Evolutionary conservation across 345 rosid genomes (phyloP).

Genomic region (Noccaea caerulescens): DNA sequence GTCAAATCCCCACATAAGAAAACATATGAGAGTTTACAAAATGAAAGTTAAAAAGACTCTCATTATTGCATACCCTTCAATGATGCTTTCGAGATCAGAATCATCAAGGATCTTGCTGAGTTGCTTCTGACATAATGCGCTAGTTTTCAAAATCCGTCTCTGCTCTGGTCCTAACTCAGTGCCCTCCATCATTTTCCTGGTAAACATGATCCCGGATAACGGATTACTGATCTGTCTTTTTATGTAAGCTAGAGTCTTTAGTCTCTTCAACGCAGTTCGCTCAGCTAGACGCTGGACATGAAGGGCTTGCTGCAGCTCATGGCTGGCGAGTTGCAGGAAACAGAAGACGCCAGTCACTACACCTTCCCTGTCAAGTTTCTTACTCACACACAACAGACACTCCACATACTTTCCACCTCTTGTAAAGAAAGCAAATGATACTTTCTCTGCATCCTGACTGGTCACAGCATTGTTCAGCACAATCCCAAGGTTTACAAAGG

Average conservation of each 20-base stretch:
- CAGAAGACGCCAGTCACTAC: constrained; percentile 80
- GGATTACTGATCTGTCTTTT: constrained; percentile 87
- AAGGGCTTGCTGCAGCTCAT: constrained; percentile 87
- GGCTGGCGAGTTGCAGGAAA: constrained; percentile 95
- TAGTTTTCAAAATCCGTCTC: constrained; percentile 65
- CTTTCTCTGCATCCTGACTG: constrained; percentile 75
- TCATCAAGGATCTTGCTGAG: constrained; percentile 81
- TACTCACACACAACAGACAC: constrained; percentile 77
- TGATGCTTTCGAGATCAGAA: constrained; percentile 82
- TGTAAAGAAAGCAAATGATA: constrained; percentile 78
- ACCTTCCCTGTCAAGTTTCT: constrained; percentile 80
- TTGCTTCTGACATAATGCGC: constrained; percentile 82
- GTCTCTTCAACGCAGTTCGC: constrained; percentile 72
- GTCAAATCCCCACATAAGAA: constrained; percentile 15
- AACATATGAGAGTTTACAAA: background rate
- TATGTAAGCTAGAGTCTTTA: constrained; percentile 75
- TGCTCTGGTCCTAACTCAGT: constrained; percentile 79
- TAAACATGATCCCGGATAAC: constrained; percentile 72
- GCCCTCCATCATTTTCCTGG: constrained; percentile 75
- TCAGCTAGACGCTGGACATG: constrained; percentile 86
- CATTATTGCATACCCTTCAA: constrained; percentile 64
- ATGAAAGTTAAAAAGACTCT: background rate
- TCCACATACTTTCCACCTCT: constrained; percentile 75
- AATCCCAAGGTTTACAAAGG: constrained; percentile 75
- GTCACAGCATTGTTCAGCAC: constrained; percentile 75